Evolutionary conservation across 1,284 basidiomycete genomes (phyloP), one percentile per base, ranked within the genome.

Genomic region (Hypsizygus ulmarius): DNA sequence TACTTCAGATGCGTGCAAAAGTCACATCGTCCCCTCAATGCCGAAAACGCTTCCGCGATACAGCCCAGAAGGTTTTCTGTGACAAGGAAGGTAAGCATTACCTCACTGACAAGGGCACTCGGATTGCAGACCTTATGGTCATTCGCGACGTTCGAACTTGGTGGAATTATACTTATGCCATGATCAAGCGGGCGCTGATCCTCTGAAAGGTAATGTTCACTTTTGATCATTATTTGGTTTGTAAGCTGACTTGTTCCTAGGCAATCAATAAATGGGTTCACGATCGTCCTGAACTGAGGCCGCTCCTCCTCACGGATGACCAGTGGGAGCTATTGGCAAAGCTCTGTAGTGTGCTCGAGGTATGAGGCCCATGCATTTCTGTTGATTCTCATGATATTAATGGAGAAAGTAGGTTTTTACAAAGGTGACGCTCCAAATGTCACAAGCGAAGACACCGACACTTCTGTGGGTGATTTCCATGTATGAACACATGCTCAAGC

Each of bases 141-240:
- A 51, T 64, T 3, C 42, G 49, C 12, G 61, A 66, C 36, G 56
- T 66, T 15, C 30, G 45, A 3, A 63, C 52, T n/a, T 49, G 59
- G 6, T 66, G 64, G 64, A 66, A 66, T 38, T 64, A 54, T 9
- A 63, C 59, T 4, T 55, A 64, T 37, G 59, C 59, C 3, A 66
- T 65, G 62, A 61, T 63, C 21, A 18, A 47, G 6, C 59, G 56
- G 1, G 63, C 44, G 1, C 39, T 49, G 6, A 8, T 60, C 9
- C 33, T 58, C 3, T 29, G 43, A 12, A 43, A 54, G 43, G 56
- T 59, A 36, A 28, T 14, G 28, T 41, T 40, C 29, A 15, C 29
- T 41, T 28, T 30, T 28, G 16, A n/a, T n/a, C n/a, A n/a, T n/a
- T n/a, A n/a, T n/a, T 41, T 41, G 15, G 15, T 41, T 28, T 16